Conservation (phyloP, 208 protist species). For the Acanthamoeba castellanii region DNA sequence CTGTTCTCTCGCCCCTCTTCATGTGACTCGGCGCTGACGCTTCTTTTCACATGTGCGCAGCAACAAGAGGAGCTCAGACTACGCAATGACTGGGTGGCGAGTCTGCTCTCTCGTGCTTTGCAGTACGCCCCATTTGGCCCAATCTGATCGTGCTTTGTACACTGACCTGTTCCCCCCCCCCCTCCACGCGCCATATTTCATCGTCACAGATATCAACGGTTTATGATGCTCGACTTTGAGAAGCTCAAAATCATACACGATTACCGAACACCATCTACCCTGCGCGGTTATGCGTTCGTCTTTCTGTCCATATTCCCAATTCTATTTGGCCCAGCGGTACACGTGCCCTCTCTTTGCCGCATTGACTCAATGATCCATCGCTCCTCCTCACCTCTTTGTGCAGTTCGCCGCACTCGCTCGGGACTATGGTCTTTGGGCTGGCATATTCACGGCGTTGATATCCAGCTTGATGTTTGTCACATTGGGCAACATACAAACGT, state of each 20-base stretch:
- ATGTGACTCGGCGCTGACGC: no score
- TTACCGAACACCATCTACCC: slow-evolving; percentile 24
- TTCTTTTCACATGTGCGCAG: background rate
- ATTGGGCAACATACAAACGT: slow-evolving; percentile 12
- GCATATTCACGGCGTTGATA: slow-evolving; percentile 48
- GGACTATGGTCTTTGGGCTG: slow-evolving; percentile 36
- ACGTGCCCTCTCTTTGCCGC: background rate
- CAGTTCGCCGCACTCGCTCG: background rate
- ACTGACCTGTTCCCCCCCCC: background rate
- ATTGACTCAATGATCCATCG: background rate
- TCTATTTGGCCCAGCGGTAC: slow-evolving; percentile 51
- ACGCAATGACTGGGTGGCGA: slow-evolving; percentile 18
- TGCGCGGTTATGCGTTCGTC: slow-evolving; percentile 51
- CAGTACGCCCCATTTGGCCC: background rate
- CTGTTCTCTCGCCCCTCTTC: background rate
- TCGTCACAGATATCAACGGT: slow-evolving; percentile 25
- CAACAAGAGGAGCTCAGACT: slow-evolving; percentile 27
- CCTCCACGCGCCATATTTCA: background rate
- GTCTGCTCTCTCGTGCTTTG: slow-evolving; percentile 24
- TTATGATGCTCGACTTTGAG: slow-evolving; percentile 70
- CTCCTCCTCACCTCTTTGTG: background rate
- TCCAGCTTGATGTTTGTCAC: slow-evolving; percentile 63
- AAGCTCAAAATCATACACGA: slow-evolving; percentile 53
- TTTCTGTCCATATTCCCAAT: slow-evolving; percentile 53
- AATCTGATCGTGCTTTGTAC: no score